These are phyloP conservation scores for Xylaria sp. DNA, from an alignment of 2,329 filamentous ascomycete genomes.

Conservation along the genomic window DNA sequence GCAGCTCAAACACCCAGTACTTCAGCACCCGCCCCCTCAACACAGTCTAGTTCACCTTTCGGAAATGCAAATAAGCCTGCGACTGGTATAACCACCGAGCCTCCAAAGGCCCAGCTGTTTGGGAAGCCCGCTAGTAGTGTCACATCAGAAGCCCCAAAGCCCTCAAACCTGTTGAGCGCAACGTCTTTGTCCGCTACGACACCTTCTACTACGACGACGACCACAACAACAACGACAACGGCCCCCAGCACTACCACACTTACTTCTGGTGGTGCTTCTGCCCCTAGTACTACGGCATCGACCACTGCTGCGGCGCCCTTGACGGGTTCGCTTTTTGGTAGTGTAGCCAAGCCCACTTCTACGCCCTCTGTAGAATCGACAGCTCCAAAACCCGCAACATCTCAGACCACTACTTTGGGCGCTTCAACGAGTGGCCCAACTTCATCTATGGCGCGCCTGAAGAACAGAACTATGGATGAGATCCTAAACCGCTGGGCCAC, in stretches of 20 bases:
- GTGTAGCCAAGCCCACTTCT: conserved; percentile 47
- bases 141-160: conserved; percentile 45
- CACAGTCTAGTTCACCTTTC: conserved; percentile 40
- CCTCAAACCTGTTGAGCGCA: conserved; percentile 47
- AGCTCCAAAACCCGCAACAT: conserved; percentile 41
- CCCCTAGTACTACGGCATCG: conserved; percentile 41
- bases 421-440: conserved; percentile 83
- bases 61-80: conserved; percentile 38
- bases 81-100: conserved; percentile 42
- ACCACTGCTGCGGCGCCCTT: conserved; percentile 49
- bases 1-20: conserved; percentile 34
- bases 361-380: conserved; percentile 47
- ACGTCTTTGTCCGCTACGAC: conserved; percentile 41
- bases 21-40: conserved; percentile 36
- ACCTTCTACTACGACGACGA: conserved; percentile 29
- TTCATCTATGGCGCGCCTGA: conserved; percentile 87
- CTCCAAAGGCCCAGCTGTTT: conserved; percentile 43
- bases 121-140: conserved; percentile 40
- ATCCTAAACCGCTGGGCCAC: conserved; percentile 97
- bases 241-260: conserved; percentile 44
- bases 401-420: conserved; percentile 59
- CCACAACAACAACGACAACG: conserved; percentile 39
- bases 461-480: conserved; percentile 99
- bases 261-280: conserved; percentile 41
- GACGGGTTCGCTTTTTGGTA: conserved; percentile 47